Percentiles rank a stretch among this genome's conserved stretches.
phyloP scores from a whole-genome alignment of 2,329 filamentous ascomycete genomes.

The Ophiostoma novo-ulmi region DNA sequence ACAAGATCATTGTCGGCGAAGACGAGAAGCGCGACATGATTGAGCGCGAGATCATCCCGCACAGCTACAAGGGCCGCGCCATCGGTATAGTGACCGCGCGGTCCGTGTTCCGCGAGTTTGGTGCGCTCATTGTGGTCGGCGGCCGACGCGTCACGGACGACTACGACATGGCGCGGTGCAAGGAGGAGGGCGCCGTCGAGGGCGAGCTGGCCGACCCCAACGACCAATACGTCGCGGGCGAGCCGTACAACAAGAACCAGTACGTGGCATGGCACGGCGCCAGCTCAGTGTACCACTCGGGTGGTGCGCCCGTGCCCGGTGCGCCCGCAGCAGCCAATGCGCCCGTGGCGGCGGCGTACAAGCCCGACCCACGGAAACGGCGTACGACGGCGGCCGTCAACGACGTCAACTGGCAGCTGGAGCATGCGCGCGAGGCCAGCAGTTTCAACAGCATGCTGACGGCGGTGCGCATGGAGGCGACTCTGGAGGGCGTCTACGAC shows the following conservation, averaged over 20 bases:
- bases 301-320: conserved; percentile 59
- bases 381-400: conserved; percentile 70
- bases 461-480: conserved; percentile 60
- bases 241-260: conserved; percentile 97
- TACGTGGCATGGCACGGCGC: conserved; percentile 98
- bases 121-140: conserved; percentile 86
- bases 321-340: conserved; percentile 37
- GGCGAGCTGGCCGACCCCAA: conserved; percentile 89
- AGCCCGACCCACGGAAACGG: conserved; percentile 68
- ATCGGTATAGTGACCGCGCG: conserved; percentile 96
- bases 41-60: conserved; percentile 88
- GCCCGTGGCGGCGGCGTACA: conserved; percentile 55
- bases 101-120: conserved; percentile 95
- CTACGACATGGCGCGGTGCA: conserved; percentile 73
- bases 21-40: conserved; percentile 97
- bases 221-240: conserved; percentile 69
- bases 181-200: conserved; percentile 72
- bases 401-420: conserved; percentile 91
- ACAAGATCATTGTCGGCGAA: conserved; percentile 97
- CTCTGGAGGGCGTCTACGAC: conserved; percentile 74
- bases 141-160: conserved; percentile 83
- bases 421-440: conserved; percentile 84
- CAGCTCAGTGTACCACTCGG: conserved; percentile 84
- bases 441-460: conserved; percentile 76
- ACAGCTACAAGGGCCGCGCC: conserved; percentile 95